These are phyloP conservation scores for Cytospora paraplurivora DNA, from an alignment of 2,329 filamentous ascomycete genomes.

Conservation along the genomic window DNA sequence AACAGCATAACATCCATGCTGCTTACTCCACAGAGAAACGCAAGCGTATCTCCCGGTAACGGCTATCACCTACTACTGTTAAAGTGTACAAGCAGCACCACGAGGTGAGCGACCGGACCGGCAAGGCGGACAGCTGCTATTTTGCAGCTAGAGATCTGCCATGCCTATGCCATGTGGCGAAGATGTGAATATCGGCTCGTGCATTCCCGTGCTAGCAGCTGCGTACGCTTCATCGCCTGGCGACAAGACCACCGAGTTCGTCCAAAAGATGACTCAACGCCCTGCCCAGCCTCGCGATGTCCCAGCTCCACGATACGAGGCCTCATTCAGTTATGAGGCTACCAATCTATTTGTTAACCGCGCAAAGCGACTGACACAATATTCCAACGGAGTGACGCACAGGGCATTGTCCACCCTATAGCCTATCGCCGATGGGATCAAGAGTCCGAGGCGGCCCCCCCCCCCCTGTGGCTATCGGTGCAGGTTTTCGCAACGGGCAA, in stretches of 20 bases:
- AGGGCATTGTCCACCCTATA: background rate
- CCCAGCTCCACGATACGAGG: background rate
- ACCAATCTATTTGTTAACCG: background rate
- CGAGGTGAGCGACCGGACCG: slow-evolving; percentile 1
- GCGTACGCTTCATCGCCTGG: background rate
- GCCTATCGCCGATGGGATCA: slow-evolving; percentile 8
- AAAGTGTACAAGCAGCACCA: background rate
- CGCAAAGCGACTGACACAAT: background rate
- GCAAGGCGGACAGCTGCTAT: slow-evolving; percentile 15
- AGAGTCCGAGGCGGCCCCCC: background rate
- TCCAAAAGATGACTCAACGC: background rate
- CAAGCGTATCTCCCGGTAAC: background rate
- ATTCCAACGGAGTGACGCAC: background rate
- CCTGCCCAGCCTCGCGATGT: background rate
- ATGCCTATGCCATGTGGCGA: slow-evolving; percentile 26
- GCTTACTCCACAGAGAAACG: background rate
- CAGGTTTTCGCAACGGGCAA: background rate
- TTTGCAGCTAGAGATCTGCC: background rate
- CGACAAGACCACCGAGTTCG: background rate
- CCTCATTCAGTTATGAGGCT: background rate
- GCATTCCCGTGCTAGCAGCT: background rate
- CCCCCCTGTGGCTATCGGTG: background rate
- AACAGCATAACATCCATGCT: background rate
- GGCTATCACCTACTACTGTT: background rate
- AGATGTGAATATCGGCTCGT: background rate